Percentiles rank a stretch among this genome's conserved stretches.
phyloP scores from a whole-genome alignment of 768 basidiomycete species.

The Nidularia pulvinata region DNA sequence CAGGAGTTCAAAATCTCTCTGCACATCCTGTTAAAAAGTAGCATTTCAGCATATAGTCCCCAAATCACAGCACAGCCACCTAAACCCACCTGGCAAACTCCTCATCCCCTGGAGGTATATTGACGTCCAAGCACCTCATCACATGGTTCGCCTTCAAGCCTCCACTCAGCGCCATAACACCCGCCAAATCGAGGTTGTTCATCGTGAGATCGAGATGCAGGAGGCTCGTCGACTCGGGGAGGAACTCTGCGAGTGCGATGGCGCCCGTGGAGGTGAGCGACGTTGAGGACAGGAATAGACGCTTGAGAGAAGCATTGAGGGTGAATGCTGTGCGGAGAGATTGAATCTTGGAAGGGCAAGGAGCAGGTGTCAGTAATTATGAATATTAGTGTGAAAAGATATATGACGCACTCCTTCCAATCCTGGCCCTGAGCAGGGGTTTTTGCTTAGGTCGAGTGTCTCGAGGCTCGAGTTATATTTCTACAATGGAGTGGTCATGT shows the following conservation, averaged over 20 bases:
- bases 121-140: slow-evolving; percentile 92
- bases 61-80: neutral
- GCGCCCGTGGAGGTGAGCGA: slow-evolving; percentile 81
- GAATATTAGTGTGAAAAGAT: neutral
- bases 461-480: slow-evolving; percentile 96
- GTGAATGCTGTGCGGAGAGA: slow-evolving; percentile 93
- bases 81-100: slow-evolving; percentile 64
- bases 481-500: slow-evolving; percentile 29
- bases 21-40: slow-evolving; percentile 54
- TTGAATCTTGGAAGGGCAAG: slow-evolving; percentile 51
- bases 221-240: slow-evolving; percentile 86
- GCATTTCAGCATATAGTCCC: slow-evolving; percentile 4
- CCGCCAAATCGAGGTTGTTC: slow-evolving; percentile 85
- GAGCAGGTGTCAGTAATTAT: slow-evolving; percentile 1
- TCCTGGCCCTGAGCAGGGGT: slow-evolving; percentile 89
- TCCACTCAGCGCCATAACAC: slow-evolving; percentile 88
- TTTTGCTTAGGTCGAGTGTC: slow-evolving; percentile 90
- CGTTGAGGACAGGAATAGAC: slow-evolving; percentile 89
- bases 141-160: slow-evolving; percentile 83
- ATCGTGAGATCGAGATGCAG: slow-evolving; percentile 90
- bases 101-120: slow-evolving; percentile 86
- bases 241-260: slow-evolving; percentile 94
- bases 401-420: slow-evolving; percentile 79
- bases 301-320: slow-evolving; percentile 87
- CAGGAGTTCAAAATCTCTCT: slow-evolving; percentile 90